These are phyloP conservation scores for Mediolabrus comicus DNA, from an alignment of 108 stramenopile genomes.

Conservation along the genomic window DNA sequence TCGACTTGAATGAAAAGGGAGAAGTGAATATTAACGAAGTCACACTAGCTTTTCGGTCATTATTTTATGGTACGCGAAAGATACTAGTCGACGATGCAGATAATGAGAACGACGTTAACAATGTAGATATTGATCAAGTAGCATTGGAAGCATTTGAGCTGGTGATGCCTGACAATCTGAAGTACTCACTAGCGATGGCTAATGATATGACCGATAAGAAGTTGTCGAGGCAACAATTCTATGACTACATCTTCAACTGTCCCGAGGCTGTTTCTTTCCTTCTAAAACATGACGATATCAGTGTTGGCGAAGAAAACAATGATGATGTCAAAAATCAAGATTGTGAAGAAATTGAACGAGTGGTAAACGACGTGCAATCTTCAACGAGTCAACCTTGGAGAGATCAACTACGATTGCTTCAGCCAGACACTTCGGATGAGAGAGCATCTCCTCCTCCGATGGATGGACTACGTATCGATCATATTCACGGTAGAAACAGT, in stretches of 20 bases:
- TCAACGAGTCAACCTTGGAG: conserved; percentile 20
- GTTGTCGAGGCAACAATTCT: conserved; percentile 25
- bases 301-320: background rate
- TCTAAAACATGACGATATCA: conserved; percentile 13
- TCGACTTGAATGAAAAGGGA: conserved; percentile 49
- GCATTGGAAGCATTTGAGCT: conserved; percentile 25
- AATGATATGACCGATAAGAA: conserved; percentile 6
- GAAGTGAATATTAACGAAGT: conserved; percentile 45
- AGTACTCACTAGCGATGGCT: conserved; percentile 3
- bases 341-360: no score
- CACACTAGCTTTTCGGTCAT: conserved; percentile 49
- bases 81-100: background rate
- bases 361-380: background rate
- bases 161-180: background rate
- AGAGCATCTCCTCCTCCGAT: conserved; percentile 9
- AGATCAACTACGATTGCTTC: conserved; percentile 33
- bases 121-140: conserved; percentile 21
- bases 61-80: conserved; percentile 22
- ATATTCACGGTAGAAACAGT: conserved; percentile 30
- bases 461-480: conserved; percentile 13
- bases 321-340: background rate
- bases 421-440: background rate
- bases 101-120: background rate
- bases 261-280: conserved; percentile 20
- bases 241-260: conserved; percentile 16